Evolutionary conservation across 371 early-diverging fungal genomes (phyloP).

Genomic region (Circinella minor): DNA sequence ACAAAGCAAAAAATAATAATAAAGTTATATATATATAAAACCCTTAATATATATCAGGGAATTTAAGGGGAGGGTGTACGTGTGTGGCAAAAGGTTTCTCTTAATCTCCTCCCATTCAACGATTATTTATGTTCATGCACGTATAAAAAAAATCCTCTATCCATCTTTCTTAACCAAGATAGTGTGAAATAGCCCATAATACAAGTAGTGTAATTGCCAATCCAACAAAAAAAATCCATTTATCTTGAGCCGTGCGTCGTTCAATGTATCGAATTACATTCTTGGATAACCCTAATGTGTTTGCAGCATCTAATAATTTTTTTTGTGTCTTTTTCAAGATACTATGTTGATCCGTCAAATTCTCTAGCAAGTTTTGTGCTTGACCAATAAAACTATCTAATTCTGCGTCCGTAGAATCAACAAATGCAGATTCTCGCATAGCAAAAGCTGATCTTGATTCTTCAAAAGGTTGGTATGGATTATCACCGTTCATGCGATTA

Average conservation of each 20-base stretch:
- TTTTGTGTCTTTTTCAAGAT: conserved; percentile 84
- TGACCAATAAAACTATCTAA: conserved; percentile 78
- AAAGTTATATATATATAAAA: background rate
- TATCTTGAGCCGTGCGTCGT: conserved; percentile 78
- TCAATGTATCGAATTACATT: conserved; percentile 86
- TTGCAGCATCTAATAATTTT: conserved; percentile 79
- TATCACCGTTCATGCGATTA: background rate
- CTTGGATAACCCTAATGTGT: conserved; percentile 81
- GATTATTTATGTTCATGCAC: no score
- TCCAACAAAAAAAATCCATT: conserved; percentile 83
- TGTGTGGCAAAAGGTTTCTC: no score
- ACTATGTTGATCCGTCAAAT: conserved; percentile 79
- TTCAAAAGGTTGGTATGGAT: conserved; percentile 6
- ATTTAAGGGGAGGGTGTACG: no score
- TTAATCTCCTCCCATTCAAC: no score
- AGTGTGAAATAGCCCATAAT: conserved; percentile 68
- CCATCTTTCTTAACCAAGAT: conserved; percentile 44
- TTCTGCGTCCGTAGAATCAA: conserved; percentile 61
- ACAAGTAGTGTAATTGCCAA: conserved; percentile 61
- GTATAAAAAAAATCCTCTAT: no score
- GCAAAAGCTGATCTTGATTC: conserved; percentile 42
- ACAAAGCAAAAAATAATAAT: no score
- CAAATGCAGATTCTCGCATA: conserved; percentile 52
- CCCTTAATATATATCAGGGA: no score
- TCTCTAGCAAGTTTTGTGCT: conserved; percentile 70